Evolutionary conservation across 331 rosid genomes (phyloP).

Genomic region (Malus hybrid): DNA sequence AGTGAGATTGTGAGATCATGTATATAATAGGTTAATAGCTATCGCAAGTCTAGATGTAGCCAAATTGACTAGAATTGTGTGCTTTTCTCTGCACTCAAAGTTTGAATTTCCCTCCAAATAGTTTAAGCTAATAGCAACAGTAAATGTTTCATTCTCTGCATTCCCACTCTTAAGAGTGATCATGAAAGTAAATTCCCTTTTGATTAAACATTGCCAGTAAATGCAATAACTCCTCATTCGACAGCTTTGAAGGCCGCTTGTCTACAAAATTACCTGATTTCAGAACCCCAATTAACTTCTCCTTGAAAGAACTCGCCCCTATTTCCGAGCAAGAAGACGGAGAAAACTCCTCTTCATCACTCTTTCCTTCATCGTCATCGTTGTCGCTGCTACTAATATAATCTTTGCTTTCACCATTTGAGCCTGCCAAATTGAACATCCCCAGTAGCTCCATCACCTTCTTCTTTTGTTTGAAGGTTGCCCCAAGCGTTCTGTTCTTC

Average conservation of each 20-base stretch:
- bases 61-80: neutral
- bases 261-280: slow-evolving; percentile 47
- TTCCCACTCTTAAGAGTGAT: slow-evolving; percentile 11
- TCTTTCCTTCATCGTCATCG: neutral
- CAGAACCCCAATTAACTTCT: slow-evolving; percentile 47
- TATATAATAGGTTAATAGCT: neutral
- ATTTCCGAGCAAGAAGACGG: slow-evolving; percentile 21
- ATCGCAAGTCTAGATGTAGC: neutral
- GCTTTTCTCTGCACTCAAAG: neutral
- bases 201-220: slow-evolving; percentile 59
- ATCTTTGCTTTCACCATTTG: neutral
- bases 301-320: slow-evolving; percentile 32
- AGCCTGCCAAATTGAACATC: slow-evolving; percentile 16
- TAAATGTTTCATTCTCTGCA: slow-evolving; percentile 14
- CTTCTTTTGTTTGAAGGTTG: slow-evolving; percentile 63
- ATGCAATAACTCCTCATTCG: slow-evolving; percentile 47
- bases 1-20: neutral
- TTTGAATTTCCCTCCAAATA: neutral
- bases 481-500: slow-evolving; percentile 78
- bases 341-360: slow-evolving; percentile 7
- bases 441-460: slow-evolving; percentile 41
- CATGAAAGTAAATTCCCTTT: slow-evolving; percentile 60
- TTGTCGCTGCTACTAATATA: neutral
- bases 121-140: neutral
- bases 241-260: slow-evolving; percentile 69